A percentile compares a stretch with the other conserved stretches of the same genome.
These are phyloP conservation scores for Pseudogymnoascus sp. DNA, from an alignment of 2,329 filamentous ascomycete genomes.

Conservation along the genomic window DNA sequence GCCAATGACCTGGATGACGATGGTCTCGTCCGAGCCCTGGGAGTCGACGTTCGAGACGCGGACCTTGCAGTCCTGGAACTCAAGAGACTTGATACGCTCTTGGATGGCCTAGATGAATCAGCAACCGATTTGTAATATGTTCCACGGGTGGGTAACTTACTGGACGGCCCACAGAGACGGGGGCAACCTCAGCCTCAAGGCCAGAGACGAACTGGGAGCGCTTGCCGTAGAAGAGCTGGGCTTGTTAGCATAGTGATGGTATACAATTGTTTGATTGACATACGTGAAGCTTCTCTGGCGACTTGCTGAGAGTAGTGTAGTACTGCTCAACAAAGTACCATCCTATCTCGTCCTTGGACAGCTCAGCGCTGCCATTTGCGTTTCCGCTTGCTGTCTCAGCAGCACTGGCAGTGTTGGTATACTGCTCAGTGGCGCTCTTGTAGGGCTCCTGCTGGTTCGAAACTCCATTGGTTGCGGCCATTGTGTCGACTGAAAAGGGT, in stretches of 20 bases:
- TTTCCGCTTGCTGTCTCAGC: constrained; percentile 23
- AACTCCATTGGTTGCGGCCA: constrained; percentile 28
- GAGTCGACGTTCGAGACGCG: constrained; percentile 97
- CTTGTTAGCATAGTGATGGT: constrained; percentile 14
- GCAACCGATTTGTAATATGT: constrained; percentile 2
- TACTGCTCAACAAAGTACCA: constrained; percentile 99
- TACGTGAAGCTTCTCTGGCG: constrained; percentile 83
- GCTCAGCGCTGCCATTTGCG: constrained; percentile 36
- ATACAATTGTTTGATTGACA: constrained; percentile 24
- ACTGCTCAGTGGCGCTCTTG: constrained; percentile 26
- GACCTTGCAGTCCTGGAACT: constrained; percentile 97
- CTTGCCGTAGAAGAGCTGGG: constrained; percentile 86
- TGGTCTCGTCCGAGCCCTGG: constrained; percentile 84
- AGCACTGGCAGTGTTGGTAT: constrained; percentile 25
- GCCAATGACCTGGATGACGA: constrained; percentile 95
- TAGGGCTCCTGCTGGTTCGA: constrained; percentile 29
- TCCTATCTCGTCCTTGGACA: constrained; percentile 86
- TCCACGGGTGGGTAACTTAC: constrained; percentile 44
- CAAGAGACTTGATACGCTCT: constrained; percentile 84
- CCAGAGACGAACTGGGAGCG: constrained; percentile 92
- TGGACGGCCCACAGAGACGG: constrained; percentile 78
- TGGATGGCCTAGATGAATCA: constrained; percentile 63
- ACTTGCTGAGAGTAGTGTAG: constrained; percentile 94
- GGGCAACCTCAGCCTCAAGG: constrained; percentile 78
- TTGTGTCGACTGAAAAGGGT: constrained; percentile 5